Evolutionary conservation across 495 filamentous ascomycete species (phyloP).

Genomic region (Thermochaetoides thermophila): DNA sequence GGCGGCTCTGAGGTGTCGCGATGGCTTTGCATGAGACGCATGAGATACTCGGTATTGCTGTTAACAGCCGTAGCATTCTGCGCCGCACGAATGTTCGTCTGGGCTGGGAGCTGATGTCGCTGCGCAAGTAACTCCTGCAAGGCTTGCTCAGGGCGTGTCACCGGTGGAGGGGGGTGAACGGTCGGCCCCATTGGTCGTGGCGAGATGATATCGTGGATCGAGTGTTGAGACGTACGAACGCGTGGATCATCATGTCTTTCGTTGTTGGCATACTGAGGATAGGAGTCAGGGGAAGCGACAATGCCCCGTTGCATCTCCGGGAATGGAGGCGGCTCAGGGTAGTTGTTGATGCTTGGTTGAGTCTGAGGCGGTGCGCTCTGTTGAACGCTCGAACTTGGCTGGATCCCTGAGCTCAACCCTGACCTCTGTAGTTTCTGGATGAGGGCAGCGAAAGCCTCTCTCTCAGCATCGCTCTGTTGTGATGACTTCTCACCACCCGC

Average conservation of each 20-base stretch:
- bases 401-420: constrained; percentile 13
- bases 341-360: constrained; percentile 7
- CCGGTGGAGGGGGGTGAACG: constrained; percentile 22
- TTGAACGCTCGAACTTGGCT: constrained; percentile 9
- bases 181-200: constrained; percentile 25
- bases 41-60: constrained; percentile 39
- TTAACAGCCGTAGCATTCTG: constrained; percentile 27
- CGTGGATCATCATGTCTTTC: constrained; percentile 27
- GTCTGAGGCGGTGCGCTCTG: constrained; percentile 8
- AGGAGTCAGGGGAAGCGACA: constrained; percentile 26
- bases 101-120: constrained; percentile 29
- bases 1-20: constrained; percentile 28
- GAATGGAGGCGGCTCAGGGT: constrained; percentile 19
- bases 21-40: constrained; percentile 38
- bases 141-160: constrained; percentile 34
- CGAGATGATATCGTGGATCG: constrained; percentile 29
- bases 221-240: constrained; percentile 11
- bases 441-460: constrained; percentile 79
- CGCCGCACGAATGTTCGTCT: constrained; percentile 19
- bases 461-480: constrained; percentile 52
- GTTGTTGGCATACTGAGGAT: constrained; percentile 27
- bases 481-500: constrained; percentile 6
- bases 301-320: constrained; percentile 16
- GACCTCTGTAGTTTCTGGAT: constrained; percentile 58
- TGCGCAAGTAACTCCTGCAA: constrained; percentile 39